phyloP scores from a whole-genome alignment of 2,329 filamentous ascomycete species.

The Orbilia javanica region DNA sequence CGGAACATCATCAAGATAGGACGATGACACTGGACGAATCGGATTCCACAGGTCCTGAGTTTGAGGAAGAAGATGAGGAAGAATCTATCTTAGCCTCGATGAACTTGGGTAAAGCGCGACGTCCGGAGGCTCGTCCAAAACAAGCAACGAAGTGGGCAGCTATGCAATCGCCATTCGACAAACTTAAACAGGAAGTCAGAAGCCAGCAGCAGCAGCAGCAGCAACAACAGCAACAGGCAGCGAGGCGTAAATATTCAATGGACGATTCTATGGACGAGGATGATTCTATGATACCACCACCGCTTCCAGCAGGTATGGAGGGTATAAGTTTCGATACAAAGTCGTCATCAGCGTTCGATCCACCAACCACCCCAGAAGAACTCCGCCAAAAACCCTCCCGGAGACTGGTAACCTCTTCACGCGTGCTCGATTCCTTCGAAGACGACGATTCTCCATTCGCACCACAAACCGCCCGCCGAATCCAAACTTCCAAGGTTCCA shows the following conservation, averaged over 20 bases:
- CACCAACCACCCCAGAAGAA: conserved; percentile 43
- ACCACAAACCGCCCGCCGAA: conserved; percentile 68
- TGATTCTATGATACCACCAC: conserved; percentile 49
- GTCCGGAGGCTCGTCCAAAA: conserved; percentile 59
- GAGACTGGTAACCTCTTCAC: conserved; percentile 10
- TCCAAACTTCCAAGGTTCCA: conserved; percentile 66
- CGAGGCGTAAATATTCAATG: conserved; percentile 28
- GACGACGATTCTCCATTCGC: conserved; percentile 46
- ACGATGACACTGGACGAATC: conserved; percentile 60
- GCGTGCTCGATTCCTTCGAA: conserved; percentile 45
- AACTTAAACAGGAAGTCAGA: conserved; percentile 75
- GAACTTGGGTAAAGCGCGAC: conserved; percentile 71
- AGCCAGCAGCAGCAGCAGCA: conserved; percentile 49
- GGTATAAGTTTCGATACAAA: conserved; percentile 35
- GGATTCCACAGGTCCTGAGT: conserved; percentile 60
- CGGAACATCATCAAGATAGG: conserved; percentile 56
- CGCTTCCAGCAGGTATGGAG: conserved; percentile 37
- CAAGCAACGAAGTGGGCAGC: conserved; percentile 72
- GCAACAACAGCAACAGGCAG: conserved; percentile 62
- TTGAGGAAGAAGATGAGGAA: conserved; percentile 69
- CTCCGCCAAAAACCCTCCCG: conserved; percentile 24
- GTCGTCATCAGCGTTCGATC: conserved; percentile 43
- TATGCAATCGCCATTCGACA: conserved; percentile 82
- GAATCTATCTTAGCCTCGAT: conserved; percentile 77
- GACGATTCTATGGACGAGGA: conserved; percentile 43